phyloP scores from a whole-genome alignment of 257 asterid genomes.

The Nicotiana obtusifolia region DNA sequence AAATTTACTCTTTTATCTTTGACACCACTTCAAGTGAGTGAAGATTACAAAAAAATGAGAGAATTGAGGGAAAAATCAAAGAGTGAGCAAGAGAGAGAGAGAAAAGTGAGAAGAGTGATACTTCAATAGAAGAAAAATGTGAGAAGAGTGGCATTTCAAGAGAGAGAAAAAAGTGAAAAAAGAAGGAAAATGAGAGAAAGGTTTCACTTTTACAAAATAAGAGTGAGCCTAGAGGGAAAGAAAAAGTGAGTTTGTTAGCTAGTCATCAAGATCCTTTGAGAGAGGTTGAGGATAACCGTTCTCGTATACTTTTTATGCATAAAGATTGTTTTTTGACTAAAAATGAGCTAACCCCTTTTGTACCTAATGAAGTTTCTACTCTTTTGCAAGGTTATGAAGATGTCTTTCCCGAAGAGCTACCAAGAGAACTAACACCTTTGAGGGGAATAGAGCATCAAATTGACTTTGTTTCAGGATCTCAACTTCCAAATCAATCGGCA shows the following conservation, averaged over 20 bases:
- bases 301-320: neutral
- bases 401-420: neutral
- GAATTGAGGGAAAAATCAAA: neutral
- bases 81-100: neutral
- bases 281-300: neutral
- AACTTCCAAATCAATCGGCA: neutral
- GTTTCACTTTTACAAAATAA: too few species aligned
- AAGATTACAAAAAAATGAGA: too few species aligned
- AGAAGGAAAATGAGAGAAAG: too few species aligned
- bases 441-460: neutral
- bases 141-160: too few species aligned
- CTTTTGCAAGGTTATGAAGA: neutral
- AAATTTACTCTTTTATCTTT: neutral
- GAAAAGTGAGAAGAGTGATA: neutral
- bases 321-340: neutral
- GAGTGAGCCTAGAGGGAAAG: too few species aligned
- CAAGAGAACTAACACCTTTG: neutral
- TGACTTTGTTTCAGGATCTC: neutral
- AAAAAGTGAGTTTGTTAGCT: too few species aligned
- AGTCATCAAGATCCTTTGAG: too few species aligned
- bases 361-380: neutral
- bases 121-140: too few species aligned
- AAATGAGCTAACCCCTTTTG: neutral
- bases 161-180: too few species aligned
- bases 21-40: neutral